These are phyloP conservation scores for Colletotrichum sp. DNA, from an alignment of 2,329 filamentous ascomycete species.

Conservation along the genomic window DNA sequence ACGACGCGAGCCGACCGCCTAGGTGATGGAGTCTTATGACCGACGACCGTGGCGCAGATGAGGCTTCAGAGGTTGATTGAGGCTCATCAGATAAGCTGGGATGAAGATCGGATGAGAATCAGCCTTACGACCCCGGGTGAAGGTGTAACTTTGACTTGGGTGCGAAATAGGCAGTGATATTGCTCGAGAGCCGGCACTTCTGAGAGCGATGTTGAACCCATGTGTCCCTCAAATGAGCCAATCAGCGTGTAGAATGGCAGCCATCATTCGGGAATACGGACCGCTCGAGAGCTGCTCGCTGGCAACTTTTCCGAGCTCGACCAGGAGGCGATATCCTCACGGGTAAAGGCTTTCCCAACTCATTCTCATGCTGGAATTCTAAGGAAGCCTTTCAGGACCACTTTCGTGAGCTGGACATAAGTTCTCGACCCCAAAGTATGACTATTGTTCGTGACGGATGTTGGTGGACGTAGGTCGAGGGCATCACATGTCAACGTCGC, in stretches of 20 bases:
- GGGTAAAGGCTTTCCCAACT: neutral
- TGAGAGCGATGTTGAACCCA: neutral
- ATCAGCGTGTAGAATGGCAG: neutral
- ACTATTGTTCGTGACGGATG: neutral
- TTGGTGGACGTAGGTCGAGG: neutral
- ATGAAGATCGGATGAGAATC: neutral
- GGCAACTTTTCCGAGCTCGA: neutral
- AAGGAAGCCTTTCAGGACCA: neutral
- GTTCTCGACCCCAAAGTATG: neutral
- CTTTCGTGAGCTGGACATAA: neutral
- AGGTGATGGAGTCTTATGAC: neutral
- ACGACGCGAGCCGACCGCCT: neutral
- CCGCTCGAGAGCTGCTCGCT: neutral
- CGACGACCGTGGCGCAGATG: neutral
- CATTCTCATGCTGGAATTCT: neutral
- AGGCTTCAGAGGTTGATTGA: neutral
- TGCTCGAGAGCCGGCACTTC: neutral
- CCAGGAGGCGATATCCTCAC: neutral
- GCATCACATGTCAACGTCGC: neutral
- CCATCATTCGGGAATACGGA: neutral
- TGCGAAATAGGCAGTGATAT: neutral
- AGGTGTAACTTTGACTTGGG: neutral
- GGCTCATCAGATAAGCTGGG: neutral
- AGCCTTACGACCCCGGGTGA: neutral
- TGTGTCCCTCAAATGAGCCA: neutral